phyloP scores from a whole-genome alignment of 129 eudicot species.

The Artemisia argyi region DNA sequence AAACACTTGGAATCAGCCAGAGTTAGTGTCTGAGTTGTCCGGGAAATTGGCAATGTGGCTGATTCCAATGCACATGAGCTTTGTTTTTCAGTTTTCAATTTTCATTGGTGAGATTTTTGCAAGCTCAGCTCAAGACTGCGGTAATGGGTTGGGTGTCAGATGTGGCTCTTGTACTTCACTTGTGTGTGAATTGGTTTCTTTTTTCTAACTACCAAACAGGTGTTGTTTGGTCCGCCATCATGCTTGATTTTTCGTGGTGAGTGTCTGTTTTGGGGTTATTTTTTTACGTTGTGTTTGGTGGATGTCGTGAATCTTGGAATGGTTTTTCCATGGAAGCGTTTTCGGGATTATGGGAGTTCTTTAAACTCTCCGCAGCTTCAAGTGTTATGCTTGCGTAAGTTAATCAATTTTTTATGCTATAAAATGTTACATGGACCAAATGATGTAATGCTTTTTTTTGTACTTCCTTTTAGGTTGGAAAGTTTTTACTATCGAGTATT shows the following conservation, averaged over 20 bases:
- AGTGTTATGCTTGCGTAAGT: slow-evolving; percentile 52
- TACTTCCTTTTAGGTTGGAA: slow-evolving; percentile 32
- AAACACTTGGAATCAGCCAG: too few relatives aligned
- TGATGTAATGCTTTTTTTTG: too few relatives aligned
- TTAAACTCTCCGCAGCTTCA: slow-evolving; percentile 49
- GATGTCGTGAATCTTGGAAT: slow-evolving; percentile 48
- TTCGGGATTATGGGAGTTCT: slow-evolving; percentile 53
- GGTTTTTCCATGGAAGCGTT: slow-evolving; percentile 18
- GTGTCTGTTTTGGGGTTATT: slow-evolving; percentile 27
- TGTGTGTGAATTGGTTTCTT: slow-evolving; percentile 38
- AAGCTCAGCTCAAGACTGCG: slow-evolving; percentile 43
- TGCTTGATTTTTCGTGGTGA: slow-evolving; percentile 54
- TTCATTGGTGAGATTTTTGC: slow-evolving; percentile 41
- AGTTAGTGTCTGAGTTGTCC: slow-evolving; percentile 44
- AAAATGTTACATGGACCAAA: too few relatives aligned
- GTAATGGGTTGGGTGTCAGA: slow-evolving; percentile 47
- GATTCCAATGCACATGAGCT: slow-evolving; percentile 55
- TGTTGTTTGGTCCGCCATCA: slow-evolving; percentile 32
- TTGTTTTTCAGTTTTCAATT: slow-evolving; percentile 47
- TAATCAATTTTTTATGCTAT: background rate
- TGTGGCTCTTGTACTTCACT: slow-evolving; percentile 31
- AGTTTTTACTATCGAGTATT: slow-evolving; percentile 38
- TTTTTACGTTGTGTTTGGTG: slow-evolving; percentile 33
- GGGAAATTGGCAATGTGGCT: slow-evolving; percentile 50
- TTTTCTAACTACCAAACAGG: slow-evolving; percentile 36